Conservation (phyloP, 805 yeast genomes). For the Saccharomycopsis synnaedendra region DNA sequence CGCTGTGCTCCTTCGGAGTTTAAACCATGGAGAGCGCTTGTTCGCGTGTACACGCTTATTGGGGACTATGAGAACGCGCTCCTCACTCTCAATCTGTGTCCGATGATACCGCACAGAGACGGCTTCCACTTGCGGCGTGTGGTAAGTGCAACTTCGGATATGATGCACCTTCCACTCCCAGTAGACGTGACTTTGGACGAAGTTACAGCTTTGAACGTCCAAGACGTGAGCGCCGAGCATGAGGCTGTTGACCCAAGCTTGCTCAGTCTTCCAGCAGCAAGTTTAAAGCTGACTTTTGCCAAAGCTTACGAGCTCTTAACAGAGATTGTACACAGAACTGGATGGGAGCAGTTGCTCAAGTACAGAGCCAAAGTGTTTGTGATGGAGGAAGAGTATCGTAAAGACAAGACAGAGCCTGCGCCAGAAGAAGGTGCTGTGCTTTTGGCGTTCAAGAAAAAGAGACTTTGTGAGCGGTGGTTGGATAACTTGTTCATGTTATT, state of each 20-base stretch:
- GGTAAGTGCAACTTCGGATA: constrained; percentile 38
- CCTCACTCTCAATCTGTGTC: constrained; percentile 65
- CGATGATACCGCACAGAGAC: constrained; percentile 69
- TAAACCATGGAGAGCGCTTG: constrained; percentile 60
- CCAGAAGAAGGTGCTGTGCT: constrained; percentile 15
- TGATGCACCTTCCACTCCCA: constrained; percentile 67
- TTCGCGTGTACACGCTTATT: constrained; percentile 47
- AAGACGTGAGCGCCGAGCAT: constrained; percentile 56
- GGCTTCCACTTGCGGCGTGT: constrained; percentile 50
- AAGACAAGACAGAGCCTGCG: constrained; percentile 19
- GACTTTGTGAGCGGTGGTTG: constrained; percentile 66
- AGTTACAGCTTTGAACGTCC: constrained; percentile 56
- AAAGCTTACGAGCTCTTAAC: constrained; percentile 51
- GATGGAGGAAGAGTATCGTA: constrained; percentile 54
- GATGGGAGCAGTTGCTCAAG: constrained; percentile 60
- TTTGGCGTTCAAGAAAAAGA: constrained; percentile 45
- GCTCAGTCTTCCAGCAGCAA: constrained; percentile 56
- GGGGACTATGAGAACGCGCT: constrained; percentile 65
- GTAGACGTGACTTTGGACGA: constrained; percentile 60
- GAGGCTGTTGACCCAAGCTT: constrained; percentile 51
- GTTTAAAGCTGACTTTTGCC: constrained; percentile 46
- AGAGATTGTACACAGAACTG: constrained; percentile 51
- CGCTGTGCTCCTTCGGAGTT: constrained; percentile 67
- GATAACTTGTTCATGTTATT: constrained; percentile 59
- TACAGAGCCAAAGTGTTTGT: constrained; percentile 54